A percentile compares a stretch with the other conserved stretches of the same genome.
phyloP scores from a whole-genome alignment of 2,329 filamentous ascomycete species.

The Monascus ruber region DNA sequence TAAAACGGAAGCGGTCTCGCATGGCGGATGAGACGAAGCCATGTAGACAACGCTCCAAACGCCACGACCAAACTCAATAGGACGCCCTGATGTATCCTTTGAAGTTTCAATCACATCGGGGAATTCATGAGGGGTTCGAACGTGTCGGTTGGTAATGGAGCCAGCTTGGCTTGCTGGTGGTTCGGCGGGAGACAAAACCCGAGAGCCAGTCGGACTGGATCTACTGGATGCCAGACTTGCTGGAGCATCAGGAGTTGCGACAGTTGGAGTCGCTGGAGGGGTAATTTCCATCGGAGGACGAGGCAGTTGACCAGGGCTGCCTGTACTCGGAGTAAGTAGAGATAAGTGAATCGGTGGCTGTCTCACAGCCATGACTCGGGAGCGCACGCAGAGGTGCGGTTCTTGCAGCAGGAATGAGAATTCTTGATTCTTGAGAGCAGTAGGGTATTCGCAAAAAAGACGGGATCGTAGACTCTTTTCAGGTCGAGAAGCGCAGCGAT shows the following conservation, averaged over 20 bases:
- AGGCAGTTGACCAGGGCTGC: constrained; percentile 4
- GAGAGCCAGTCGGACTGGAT: constrained; percentile 1
- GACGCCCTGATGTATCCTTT: constrained; percentile 14
- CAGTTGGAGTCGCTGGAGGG: constrained; percentile 25
- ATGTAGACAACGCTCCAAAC: constrained; percentile 39
- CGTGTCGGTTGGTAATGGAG: too few relatives aligned
- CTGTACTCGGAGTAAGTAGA: constrained; percentile 11
- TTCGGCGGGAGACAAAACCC: too few relatives aligned
- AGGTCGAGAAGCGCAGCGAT: too few relatives aligned
- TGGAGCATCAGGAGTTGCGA: constrained; percentile 7
- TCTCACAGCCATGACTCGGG: background rate
- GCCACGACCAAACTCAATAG: constrained; percentile 32
- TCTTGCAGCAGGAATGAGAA: too few relatives aligned
- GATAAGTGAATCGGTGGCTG: constrained; percentile 15
- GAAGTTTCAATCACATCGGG: constrained; percentile 22
- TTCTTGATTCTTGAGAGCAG: too few relatives aligned
- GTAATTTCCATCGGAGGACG: constrained; percentile 14
- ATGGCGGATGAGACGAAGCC: constrained; percentile 17
- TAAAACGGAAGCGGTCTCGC: constrained; percentile 1
- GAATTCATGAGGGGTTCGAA: constrained; percentile 16
- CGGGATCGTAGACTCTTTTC: too few relatives aligned
- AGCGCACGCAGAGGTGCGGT: too few relatives aligned
- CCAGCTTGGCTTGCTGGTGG: too few relatives aligned
- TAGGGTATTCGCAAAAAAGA: too few relatives aligned
- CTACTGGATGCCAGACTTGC: constrained; percentile 3